Evolutionary conservation across 1,284 basidiomycete species (phyloP), one percentile per base, ranked within the genome.

Genomic region (Cerrena zonata): DNA sequence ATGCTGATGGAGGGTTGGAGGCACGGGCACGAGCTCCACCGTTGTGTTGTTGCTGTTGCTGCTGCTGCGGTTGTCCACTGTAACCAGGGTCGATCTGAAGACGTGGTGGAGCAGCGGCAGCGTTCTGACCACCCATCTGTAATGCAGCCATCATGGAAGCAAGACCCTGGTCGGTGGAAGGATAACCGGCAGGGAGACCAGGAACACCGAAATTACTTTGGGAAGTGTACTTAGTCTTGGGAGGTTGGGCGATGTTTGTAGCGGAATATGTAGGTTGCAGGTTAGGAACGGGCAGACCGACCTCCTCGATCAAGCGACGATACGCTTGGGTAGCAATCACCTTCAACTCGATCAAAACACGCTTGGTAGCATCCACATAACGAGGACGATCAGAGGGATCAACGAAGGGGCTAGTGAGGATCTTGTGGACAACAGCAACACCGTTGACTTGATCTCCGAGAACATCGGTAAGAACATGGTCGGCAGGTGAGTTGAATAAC

Each of bases 371-470:
- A 58, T 93, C 92, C 2, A 90, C 74, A 58, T 90, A 89, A 39
- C 69, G 72, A 2, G 76, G 72, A 63, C 88, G 89, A 57, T 88
- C 80, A 2, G 70, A 64, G 5, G 82, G 78, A 40, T 92, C 84
- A 53, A 97, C 76, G 70, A 87, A 90, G 15, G 86, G 77, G 63
- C 89, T 92, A 2, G 89, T 89, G 56, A 98, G 70, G 54, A 98
- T 88, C 70, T 97, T 97, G 68, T 91, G 89, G 34, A 98, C 86
- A 39, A 96, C 91, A 26, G 93, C 87, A 46, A 91, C 87, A 18
- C 95, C 95, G 65, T 98, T 97, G 52, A 94, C 90, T 70, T 96
- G 93, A 67, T 96, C 94, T 46, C 86, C 86, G 53, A 99, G 75
- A 38, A 99, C 89, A 64, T 99, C 94, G 15, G 91, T 93, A 41